Percentiles rank a stretch among this genome's conserved stretches.
These are phyloP conservation scores for Elsinoe perseae DNA, from an alignment of 2,329 filamentous ascomycete species.

Conservation along the genomic window DNA sequence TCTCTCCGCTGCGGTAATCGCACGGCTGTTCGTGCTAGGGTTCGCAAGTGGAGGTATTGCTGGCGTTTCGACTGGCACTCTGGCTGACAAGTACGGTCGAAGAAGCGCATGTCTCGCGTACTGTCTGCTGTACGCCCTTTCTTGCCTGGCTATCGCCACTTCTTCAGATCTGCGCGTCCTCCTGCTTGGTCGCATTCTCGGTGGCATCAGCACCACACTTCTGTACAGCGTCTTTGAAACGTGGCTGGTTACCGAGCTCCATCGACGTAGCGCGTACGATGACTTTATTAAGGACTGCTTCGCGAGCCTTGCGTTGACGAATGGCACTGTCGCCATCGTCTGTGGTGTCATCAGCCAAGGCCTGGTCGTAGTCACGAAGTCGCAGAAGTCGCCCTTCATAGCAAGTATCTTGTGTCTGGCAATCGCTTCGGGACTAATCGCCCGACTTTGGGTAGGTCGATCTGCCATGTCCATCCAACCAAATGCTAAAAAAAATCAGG, in stretches of 20 bases:
- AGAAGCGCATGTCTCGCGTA: constrained; percentile 48
- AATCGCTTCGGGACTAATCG: constrained; percentile 42
- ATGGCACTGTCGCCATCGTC: constrained; percentile 49
- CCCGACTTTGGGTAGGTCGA: constrained; percentile 37
- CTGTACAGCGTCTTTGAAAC: constrained; percentile 54
- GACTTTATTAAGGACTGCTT: constrained; percentile 45
- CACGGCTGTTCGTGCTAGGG: constrained; percentile 39
- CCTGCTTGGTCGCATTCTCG: constrained; percentile 46
- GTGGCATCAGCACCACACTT: constrained; percentile 49
- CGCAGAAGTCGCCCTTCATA: constrained; percentile 46
- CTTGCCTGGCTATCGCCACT: constrained; percentile 45
- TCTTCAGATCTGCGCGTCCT: constrained; percentile 40
- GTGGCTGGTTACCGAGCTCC: constrained; percentile 55
- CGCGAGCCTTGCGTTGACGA: constrained; percentile 46
- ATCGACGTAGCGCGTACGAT: constrained; percentile 36
- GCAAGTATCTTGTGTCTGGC: constrained; percentile 39
- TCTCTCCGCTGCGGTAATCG: constrained; percentile 39
- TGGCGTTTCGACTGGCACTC: constrained; percentile 41
- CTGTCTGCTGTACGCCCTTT: constrained; percentile 47
- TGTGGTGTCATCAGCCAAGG: constrained; percentile 47
- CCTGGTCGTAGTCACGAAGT: constrained; percentile 42
- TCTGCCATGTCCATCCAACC: neutral
- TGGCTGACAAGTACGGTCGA: constrained; percentile 47
- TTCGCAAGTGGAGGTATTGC: constrained; percentile 45
- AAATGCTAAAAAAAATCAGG: neutral